phyloP scores from a whole-genome alignment of 202 grass and related monocot genomes.

The Panicum virgatum region DNA sequence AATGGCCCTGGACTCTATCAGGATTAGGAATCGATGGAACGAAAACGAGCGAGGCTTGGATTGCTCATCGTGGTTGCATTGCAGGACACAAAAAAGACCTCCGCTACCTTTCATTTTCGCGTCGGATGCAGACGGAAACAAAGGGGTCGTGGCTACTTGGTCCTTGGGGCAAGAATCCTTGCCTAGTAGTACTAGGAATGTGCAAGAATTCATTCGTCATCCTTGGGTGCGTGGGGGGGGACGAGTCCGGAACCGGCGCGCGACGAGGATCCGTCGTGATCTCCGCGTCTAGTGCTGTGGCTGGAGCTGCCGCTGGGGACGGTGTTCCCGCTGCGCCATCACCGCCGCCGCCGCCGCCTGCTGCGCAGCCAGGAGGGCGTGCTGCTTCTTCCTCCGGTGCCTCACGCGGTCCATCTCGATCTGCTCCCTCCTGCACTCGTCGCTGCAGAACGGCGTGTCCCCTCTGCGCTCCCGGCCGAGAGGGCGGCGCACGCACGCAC shows the following conservation, averaged over 20 bases:
- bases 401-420: slow-evolving; percentile 71
- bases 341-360: slow-evolving; percentile 1
- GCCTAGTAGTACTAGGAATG: slow-evolving; percentile 22
- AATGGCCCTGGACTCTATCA: not conserved
- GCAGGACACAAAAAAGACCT: not conserved
- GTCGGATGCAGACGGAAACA: slow-evolving; percentile 16
- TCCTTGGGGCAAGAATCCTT: slow-evolving; percentile 19
- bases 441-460: slow-evolving; percentile 90
- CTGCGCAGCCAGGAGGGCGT: slow-evolving; percentile 32
- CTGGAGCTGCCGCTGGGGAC: slow-evolving; percentile 37
- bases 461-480: slow-evolving; percentile 39
- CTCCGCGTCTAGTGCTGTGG: slow-evolving; percentile 33
- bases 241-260: not conserved
- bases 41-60: slow-evolving; percentile 5
- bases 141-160: slow-evolving; percentile 21
- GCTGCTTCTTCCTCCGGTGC: slow-evolving; percentile 65
- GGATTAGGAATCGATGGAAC: not conserved
- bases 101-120: not conserved
- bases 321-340: slow-evolving; percentile 22
- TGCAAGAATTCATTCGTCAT: slow-evolving; percentile 44
- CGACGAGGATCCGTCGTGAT: slow-evolving; percentile 12
- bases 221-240: slow-evolving; percentile 17
- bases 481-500: not conserved
- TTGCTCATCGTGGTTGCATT: not conserved
- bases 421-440: slow-evolving; percentile 89